phyloP scores from a whole-genome alignment of 192 early-diverging fungal genomes.

The Mortierella alpina region DNA sequence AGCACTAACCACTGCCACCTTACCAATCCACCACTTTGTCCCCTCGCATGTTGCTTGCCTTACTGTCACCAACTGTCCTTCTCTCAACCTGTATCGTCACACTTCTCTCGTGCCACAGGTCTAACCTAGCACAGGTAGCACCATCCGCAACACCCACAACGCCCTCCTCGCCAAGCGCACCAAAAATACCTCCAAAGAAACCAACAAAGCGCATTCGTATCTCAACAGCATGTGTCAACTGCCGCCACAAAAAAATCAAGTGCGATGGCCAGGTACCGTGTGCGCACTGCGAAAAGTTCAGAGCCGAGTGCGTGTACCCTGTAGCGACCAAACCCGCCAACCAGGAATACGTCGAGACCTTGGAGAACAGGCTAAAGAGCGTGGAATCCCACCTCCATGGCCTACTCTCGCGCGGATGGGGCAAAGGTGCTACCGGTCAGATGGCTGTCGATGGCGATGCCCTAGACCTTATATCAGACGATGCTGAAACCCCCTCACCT shows the following conservation, averaged over 20 bases:
- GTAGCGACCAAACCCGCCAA: constrained; percentile 45
- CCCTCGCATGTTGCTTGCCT: too few species aligned
- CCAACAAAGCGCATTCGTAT: constrained; percentile 54
- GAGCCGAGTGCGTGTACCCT: constrained; percentile 37
- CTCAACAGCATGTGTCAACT: constrained; percentile 56
- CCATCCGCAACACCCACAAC: constrained; percentile 11
- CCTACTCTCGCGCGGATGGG: constrained; percentile 42
- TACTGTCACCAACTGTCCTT: neutral
- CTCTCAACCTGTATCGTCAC: too few species aligned
- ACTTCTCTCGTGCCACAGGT: constrained; percentile 5
- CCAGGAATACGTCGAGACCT: constrained; percentile 54
- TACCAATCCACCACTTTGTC: too few species aligned
- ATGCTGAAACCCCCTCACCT: constrained; percentile 20
- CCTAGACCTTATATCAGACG: constrained; percentile 22
- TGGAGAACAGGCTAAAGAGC: constrained; percentile 46
- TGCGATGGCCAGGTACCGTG: constrained; percentile 57
- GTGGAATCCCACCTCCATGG: constrained; percentile 51
- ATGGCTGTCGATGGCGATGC: constrained; percentile 9
- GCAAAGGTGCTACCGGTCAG: constrained; percentile 9
- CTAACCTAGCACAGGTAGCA: constrained; percentile 33
- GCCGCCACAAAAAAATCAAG: constrained; percentile 58
- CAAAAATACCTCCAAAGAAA: constrained; percentile 38
- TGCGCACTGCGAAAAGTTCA: constrained; percentile 54
- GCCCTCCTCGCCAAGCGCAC: constrained; percentile 17
- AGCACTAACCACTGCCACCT: too few species aligned